phyloP scores from a whole-genome alignment of 2,329 filamentous ascomycete genomes.

The Colletotrichum chlorophyti region DNA sequence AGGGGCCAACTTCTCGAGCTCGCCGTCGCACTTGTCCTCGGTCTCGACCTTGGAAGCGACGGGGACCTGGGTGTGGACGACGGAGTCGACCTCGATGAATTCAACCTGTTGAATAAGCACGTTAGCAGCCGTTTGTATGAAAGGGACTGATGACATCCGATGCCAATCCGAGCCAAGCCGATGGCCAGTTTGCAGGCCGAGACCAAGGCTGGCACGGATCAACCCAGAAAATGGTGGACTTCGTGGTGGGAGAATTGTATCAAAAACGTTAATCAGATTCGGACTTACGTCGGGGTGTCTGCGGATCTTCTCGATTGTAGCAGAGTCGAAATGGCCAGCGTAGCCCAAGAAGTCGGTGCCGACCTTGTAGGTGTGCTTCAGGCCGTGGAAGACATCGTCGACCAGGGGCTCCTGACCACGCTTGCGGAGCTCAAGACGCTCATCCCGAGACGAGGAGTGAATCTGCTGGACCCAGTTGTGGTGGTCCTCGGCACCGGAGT shows the following conservation, averaged over 20 bases:
- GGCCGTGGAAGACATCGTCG: conserved; percentile 76
- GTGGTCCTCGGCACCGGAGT: conserved; percentile 74
- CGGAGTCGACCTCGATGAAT: conserved; percentile 92
- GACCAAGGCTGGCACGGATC: neutral
- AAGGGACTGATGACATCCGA: neutral
- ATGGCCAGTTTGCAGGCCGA: neutral
- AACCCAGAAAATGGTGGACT: neutral
- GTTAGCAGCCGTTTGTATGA: conserved; percentile 22
- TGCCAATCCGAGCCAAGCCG: neutral
- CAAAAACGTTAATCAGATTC: conserved; percentile 3
- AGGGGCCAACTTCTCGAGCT: conserved; percentile 90
- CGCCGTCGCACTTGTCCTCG: conserved; percentile 55
- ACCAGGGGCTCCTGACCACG: conserved; percentile 75
- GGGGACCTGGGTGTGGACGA: conserved; percentile 80
- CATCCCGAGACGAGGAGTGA: conserved; percentile 72
- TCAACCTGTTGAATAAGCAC: conserved; percentile 73
- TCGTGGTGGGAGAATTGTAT: neutral
- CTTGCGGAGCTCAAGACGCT: conserved; percentile 90
- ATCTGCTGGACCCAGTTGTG: conserved; percentile 92
- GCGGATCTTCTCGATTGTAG: conserved; percentile 91
- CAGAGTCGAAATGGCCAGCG: conserved; percentile 94
- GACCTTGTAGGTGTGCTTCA: conserved; percentile 98
- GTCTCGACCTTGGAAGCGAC: conserved; percentile 44
- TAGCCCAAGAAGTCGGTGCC: conserved; percentile 84
- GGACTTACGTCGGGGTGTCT: conserved; percentile 93